A percentile compares a stretch with the other conserved stretches of the same genome.
Conservation (phyloP, 2,329 filamentous ascomycete genomes). For the Blastomyces emzantsi region DNA sequence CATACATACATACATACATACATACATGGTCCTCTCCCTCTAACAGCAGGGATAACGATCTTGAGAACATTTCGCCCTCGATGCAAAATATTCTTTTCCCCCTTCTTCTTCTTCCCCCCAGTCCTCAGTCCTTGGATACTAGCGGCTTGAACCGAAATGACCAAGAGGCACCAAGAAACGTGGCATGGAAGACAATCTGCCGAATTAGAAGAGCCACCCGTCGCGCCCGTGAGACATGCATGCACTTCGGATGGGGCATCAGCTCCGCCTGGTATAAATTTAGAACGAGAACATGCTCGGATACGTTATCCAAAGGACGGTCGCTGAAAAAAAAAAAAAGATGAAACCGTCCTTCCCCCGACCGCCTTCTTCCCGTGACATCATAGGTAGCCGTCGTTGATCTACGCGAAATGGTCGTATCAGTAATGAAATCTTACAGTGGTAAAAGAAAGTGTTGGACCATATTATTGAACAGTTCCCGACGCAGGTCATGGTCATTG, state of each 20-base stretch:
- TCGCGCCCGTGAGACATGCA: conserved; percentile 4
- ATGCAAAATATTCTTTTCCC: background rate
- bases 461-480: background rate
- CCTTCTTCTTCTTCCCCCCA: background rate
- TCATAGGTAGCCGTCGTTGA: background rate
- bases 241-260: background rate
- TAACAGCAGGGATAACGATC: background rate
- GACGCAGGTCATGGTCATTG: background rate
- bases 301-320: background rate
- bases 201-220: background rate
- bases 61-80: background rate
- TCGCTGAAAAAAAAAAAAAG: background rate
- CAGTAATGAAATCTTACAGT: background rate
- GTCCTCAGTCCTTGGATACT: too few relatives aligned
- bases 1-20: too few relatives aligned
- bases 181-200: background rate
- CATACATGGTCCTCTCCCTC: too few relatives aligned
- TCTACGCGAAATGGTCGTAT: background rate
- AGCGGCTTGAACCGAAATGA: background rate
- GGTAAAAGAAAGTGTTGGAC: too few relatives aligned
- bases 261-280: background rate
- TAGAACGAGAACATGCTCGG: background rate
- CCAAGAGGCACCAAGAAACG: background rate
- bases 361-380: background rate
- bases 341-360: background rate